Conservation (phyloP, 1,139 yeast genomes). For the Candida sp. region DNA sequence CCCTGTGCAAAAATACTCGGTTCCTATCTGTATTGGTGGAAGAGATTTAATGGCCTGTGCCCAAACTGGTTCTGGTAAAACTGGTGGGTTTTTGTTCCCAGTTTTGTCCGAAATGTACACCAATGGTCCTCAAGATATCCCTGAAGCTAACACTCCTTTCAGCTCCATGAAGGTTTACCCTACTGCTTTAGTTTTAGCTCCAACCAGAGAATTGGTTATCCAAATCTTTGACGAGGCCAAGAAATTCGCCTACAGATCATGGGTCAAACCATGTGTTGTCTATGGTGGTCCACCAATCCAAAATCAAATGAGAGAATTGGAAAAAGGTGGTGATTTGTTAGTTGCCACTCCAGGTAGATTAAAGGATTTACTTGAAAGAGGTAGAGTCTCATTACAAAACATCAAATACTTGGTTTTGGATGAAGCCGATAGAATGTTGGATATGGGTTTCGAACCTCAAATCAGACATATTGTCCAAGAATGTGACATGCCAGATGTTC, state of each 20-base stretch:
- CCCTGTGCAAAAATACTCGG: constrained; percentile 98
- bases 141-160: constrained; percentile 55
- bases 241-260: constrained; percentile 95
- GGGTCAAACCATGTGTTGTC: constrained; percentile 96
- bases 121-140: constrained; percentile 78
- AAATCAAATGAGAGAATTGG: constrained; percentile 82
- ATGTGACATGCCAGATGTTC: constrained; percentile 94
- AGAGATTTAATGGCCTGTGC: constrained; percentile 99
- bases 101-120: constrained; percentile 88
- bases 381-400: constrained; percentile 82
- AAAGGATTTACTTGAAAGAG: constrained; percentile 93
- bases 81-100: constrained; percentile 99
- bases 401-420: constrained; percentile 93
- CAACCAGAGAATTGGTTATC: constrained; percentile 97
- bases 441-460: constrained; percentile 99
- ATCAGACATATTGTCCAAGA: constrained; percentile 97
- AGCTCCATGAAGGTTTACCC: constrained; percentile 82
- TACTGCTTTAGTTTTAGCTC: constrained; percentile 93
- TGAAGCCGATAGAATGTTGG: constrained; percentile 99
- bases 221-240: constrained; percentile 96
- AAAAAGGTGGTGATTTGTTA: constrained; percentile 90
- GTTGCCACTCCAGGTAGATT: constrained; percentile 99
- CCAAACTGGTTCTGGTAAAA: constrained; percentile 99
- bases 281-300: constrained; percentile 98
- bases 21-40: constrained; percentile 93